Base-by-base conservation (phyloP, 139 green algal genomes). In the Closterium sp. region DNA sequence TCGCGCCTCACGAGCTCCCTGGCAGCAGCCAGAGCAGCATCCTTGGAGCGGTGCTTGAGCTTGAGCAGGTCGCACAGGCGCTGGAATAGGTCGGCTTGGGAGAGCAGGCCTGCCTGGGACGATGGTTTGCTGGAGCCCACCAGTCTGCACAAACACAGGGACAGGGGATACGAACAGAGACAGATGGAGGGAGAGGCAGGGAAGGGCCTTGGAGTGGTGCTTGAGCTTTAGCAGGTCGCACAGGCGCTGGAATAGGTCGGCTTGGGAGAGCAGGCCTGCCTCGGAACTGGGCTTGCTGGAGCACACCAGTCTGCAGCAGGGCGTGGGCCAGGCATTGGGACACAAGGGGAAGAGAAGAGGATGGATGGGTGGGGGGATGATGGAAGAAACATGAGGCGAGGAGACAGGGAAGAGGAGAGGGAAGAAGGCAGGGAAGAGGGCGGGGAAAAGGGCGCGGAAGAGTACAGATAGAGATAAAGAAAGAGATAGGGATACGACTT, bases 1-100 rank as follows among this genome's bases (percentile, higher is more conserved):
- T 10, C 38, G 0, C 38, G 38, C 38, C 38, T 0, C 10, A 66
- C 10, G 10, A 66, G 38, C 38, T 66, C 38, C 4, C 38, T 66
- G 1, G 38, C 38, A 66, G 38, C 38, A 12, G 38, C 38, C 10
- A 66, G 38, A 12, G 81, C 81, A 85, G 28, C 28, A 10, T 85
- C 81, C 81, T 32, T 85, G 28, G 81, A 31, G n/a, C 81, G 28
- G 28, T 32, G 81, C 81, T 85, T 85, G 81, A 85, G 81, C 81
- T 85, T 85, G 81, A 85, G 81, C 86, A 89, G 86, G 88, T 91
- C 88, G 35, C 34, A 91, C 64, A 91, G 33, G 0, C 88, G 33
- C 88, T 91, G 88, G 5, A 91, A 86, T 32, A 91, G 25, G 88
- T 91, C 88, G 10, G 88, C 64, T 1, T 91, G 30, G n/a, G 88